phyloP scores from a whole-genome alignment of 2,329 filamentous ascomycete genomes.

The Penicillium hesseltinei region DNA sequence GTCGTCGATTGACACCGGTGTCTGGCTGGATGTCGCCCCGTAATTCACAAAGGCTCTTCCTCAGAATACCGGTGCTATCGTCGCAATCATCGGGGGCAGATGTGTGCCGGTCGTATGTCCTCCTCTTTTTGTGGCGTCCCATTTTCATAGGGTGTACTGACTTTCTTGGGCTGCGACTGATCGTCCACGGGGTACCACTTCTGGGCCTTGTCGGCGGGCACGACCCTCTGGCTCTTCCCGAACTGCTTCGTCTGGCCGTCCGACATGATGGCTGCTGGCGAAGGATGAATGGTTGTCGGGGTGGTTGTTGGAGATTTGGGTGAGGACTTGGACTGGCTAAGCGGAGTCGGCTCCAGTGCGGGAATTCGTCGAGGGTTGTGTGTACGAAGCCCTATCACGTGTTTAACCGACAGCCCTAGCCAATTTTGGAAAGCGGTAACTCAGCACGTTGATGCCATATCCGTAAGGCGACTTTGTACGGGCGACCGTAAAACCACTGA shows the following conservation, averaged over 20 bases:
- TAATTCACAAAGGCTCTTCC: slow-evolving; percentile 14
- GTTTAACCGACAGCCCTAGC: slow-evolving; percentile 25
- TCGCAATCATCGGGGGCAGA: slow-evolving; percentile 34
- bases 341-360: slow-evolving; percentile 39
- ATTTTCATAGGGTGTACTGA: slow-evolving; percentile 57
- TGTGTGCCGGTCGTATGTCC: slow-evolving; percentile 23
- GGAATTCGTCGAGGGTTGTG: slow-evolving; percentile 41
- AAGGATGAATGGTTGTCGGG: slow-evolving; percentile 46
- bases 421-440: slow-evolving; percentile 8
- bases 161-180: slow-evolving; percentile 85
- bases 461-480: slow-evolving; percentile 11
- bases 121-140: slow-evolving; percentile 18
- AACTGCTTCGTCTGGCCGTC: slow-evolving; percentile 82
- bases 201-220: slow-evolving; percentile 89
- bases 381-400: slow-evolving; percentile 41
- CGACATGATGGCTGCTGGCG: slow-evolving; percentile 55
- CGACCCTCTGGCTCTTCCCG: slow-evolving; percentile 90
- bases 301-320: slow-evolving; percentile 43
- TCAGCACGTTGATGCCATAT: slow-evolving; percentile 11
- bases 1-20: slow-evolving; percentile 23
- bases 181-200: slow-evolving; percentile 99
- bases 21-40: slow-evolving; percentile 14
- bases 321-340: slow-evolving; percentile 39
- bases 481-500: slow-evolving; percentile 9
- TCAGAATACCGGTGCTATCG: slow-evolving; percentile 25